Evolutionary conservation across 176 grass and related monocot genomes (phyloP).

Genomic region (Carex pumila): DNA sequence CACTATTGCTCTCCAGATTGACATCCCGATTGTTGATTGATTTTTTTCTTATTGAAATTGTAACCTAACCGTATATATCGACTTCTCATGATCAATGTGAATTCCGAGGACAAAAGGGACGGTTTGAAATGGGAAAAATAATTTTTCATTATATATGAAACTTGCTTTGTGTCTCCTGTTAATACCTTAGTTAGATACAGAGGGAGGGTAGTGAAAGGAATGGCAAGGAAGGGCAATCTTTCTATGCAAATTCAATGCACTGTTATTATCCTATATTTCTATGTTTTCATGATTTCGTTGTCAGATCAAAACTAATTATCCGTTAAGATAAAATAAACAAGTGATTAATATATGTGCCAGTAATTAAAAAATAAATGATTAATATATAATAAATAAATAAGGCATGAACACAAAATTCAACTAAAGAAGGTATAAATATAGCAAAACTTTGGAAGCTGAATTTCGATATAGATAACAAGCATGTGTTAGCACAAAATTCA

Average conservation of each 20-base stretch:
- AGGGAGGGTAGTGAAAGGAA: not conserved
- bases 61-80: not conserved
- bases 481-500: no score
- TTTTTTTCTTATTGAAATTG: not conserved
- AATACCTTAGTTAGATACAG: not conserved
- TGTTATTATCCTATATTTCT: not conserved
- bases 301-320: not conserved
- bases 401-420: no score
- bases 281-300: not conserved
- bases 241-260: not conserved
- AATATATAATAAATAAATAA: no score
- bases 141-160: not conserved
- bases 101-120: not conserved
- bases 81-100: not conserved
- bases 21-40: not conserved
- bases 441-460: no score
- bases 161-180: not conserved
- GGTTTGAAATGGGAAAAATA: not conserved
- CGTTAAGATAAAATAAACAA: not conserved
- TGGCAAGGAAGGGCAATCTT: not conserved
- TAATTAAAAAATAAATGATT: not conserved
- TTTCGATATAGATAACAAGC: no score
- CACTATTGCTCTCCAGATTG: conserved; percentile 27
- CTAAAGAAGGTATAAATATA: no score
- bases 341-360: not conserved